Conservation (phyloP, 169 alveolate species). For the Plasmodium blacklocki region DNA sequence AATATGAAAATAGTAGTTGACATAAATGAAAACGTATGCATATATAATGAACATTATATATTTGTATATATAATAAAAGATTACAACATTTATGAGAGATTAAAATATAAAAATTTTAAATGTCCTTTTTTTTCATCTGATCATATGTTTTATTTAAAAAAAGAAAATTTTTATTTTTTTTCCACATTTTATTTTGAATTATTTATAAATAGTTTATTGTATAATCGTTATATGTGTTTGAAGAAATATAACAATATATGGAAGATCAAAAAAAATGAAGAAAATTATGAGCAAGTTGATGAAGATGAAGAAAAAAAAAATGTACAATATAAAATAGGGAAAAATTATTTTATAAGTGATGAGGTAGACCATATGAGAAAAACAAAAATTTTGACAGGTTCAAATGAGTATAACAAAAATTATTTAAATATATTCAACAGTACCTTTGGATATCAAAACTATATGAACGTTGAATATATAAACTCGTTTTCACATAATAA, state of each 20-base stretch:
- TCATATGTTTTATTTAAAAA: not conserved
- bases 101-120: slow-evolving; percentile 15
- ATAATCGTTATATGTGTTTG: not conserved
- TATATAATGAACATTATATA: slow-evolving; percentile 37
- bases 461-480: no score
- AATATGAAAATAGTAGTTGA: slow-evolving; percentile 32
- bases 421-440: no score
- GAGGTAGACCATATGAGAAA: not conserved
- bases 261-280: not conserved
- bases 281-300: not conserved
- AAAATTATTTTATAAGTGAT: not conserved
- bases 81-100: slow-evolving; percentile 44
- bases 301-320: not conserved
- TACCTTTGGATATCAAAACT: no score
- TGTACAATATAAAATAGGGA: not conserved
- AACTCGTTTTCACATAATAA: not conserved
- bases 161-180: slow-evolving; percentile 26
- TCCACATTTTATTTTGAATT: slow-evolving; percentile 21
- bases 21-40: slow-evolving; percentile 10
- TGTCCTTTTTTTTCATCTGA: slow-evolving; percentile 9
- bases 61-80: slow-evolving; percentile 28
- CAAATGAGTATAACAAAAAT: not conserved
- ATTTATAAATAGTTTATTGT: slow-evolving; percentile 9
- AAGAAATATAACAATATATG: not conserved
- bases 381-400: not conserved